phyloP scores from a whole-genome alignment of 495 filamentous ascomycete genomes.

The Durotheca rogersii region DNA sequence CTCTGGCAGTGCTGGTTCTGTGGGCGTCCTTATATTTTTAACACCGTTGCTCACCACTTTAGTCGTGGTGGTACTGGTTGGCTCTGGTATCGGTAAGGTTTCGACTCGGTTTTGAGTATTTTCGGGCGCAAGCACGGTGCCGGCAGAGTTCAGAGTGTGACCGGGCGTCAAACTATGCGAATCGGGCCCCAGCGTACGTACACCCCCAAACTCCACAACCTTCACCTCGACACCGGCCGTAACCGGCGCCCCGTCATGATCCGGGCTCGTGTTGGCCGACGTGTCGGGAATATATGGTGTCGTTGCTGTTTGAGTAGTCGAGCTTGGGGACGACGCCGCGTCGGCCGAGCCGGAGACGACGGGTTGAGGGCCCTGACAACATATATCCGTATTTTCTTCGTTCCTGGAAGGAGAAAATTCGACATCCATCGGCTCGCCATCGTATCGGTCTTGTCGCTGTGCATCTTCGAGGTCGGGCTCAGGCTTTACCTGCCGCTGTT shows the following conservation, averaged over 20 bases:
- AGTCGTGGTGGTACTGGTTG: constrained; percentile 16
- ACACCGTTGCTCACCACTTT: constrained; percentile 5
- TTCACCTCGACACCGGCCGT: constrained; percentile 39
- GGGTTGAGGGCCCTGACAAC: constrained; percentile 6
- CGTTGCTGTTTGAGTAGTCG: constrained; percentile 44
- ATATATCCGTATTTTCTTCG: constrained; percentile 2
- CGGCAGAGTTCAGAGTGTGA: background rate
- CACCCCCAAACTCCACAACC: constrained; percentile 19
- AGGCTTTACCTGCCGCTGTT: constrained; percentile 3
- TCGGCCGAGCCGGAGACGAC: constrained; percentile 26
- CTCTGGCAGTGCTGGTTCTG: background rate
- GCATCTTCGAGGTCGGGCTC: background rate
- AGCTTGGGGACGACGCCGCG: constrained; percentile 45
- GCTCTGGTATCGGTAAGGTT: constrained; percentile 45
- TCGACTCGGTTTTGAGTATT: constrained; percentile 37
- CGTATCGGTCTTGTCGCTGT: constrained; percentile 19
- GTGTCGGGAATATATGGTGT: constrained; percentile 45
- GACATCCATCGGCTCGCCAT: constrained; percentile 30
- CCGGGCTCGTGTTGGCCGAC: constrained; percentile 55
- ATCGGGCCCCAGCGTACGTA: constrained; percentile 12
- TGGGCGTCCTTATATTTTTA: background rate
- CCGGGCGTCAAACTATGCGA: constrained; percentile 8
- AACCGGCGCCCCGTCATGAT: constrained; percentile 51
- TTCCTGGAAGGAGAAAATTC: constrained; percentile 21
- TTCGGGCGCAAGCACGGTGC: constrained; percentile 17